Conservation (phyloP, 768 basidiomycete species). For the Boletus rubroflammeus region DNA sequence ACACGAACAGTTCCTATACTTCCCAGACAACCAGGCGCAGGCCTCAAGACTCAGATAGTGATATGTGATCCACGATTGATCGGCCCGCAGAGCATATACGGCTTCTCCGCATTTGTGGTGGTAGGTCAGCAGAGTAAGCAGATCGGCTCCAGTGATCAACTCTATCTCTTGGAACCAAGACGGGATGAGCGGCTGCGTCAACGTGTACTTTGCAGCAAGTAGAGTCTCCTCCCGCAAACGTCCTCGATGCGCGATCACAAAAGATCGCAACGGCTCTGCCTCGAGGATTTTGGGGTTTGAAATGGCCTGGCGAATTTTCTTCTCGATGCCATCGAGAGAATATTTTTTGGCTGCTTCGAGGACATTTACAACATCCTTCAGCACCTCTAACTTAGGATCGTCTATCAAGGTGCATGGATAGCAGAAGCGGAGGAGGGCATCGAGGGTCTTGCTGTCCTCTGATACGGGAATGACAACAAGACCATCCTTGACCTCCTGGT, state of each 20-base stretch:
- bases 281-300: neutral
- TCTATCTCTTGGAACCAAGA: neutral
- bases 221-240: neutral
- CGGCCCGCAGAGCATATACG: neutral
- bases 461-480: neutral
- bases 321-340: neutral
- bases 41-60: neutral
- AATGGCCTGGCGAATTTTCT: neutral
- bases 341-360: neutral
- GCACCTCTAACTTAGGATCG: neutral
- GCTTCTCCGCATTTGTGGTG: neutral
- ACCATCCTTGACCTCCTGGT: neutral
- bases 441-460: neutral
- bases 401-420: neutral
- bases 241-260: neutral
- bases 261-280: neutral
- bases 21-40: neutral
- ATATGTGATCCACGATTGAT: neutral
- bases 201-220: neutral
- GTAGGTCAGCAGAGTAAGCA: neutral
- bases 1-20: neutral
- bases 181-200: neutral
- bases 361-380: neutral
- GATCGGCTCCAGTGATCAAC: neutral
- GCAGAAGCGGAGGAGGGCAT: neutral